Evolutionary conservation across 2,329 filamentous ascomycete species (phyloP), one percentile per base, ranked within the genome.

Genomic region (Microcera coccophila): DNA sequence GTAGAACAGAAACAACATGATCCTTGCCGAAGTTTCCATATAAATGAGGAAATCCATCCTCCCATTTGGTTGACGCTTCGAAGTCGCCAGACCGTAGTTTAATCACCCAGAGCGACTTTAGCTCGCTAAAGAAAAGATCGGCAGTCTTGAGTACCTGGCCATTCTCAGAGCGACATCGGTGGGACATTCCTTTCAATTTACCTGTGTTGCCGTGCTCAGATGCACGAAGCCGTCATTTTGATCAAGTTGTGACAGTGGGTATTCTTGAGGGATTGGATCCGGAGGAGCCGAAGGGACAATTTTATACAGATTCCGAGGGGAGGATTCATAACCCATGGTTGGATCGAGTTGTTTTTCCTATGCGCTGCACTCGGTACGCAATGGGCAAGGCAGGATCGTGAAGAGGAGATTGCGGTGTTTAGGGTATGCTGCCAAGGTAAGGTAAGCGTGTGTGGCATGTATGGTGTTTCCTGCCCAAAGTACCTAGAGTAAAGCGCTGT

Each of bases 221-320:
- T 84, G 80, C 22, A 84, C 67, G 61, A 80, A 84, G 37, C 79
- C 79, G 56, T 83, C 79, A 26, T 75, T 70, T 49, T 64, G 62
- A 60, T 84, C 80, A 34, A 82, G 73, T 24, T 76, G 73, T 11
- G 79, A 83, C 46, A 78, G 68, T 12, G 80, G 78, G 40, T 78
- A 76, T 44, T 68, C 63, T 2, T 65, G 59, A 3, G 79, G 79
- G 26, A 82, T 66, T 2, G 77, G 75, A 17, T 69, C 63, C 7
- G 72, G 72, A 21, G 79, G 78, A 18, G 72, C 68, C 17, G 62
- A 52, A 20, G 77, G 73, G 28, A 79, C 62, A 56, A 84, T 83
- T 55, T 84, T 83, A 71, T 82, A 83, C 49, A 83, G 64, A 49
- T 68, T 76, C 55, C 53, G 38, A 60, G 71, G 45, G 65, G 64